A percentile compares a stretch with the other conserved stretches of the same genome.
These are phyloP conservation scores for Physocladia obscura DNA, from an alignment of 192 early-diverging fungal genomes.

Conservation along the genomic window DNA sequence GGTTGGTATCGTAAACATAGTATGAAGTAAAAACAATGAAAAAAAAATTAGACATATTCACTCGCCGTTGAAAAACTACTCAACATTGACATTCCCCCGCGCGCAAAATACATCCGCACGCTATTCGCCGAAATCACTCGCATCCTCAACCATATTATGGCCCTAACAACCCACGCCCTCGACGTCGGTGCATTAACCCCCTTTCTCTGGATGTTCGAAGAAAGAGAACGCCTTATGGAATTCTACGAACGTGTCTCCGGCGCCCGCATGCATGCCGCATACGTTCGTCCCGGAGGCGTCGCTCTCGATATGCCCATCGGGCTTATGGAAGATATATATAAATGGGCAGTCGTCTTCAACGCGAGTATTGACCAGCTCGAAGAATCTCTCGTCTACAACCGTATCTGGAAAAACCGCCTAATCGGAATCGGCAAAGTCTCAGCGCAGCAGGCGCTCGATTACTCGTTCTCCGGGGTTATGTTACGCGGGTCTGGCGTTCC, in stretches of 20 bases:
- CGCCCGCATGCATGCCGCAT: slow-evolving; percentile 96
- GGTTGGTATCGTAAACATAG: not conserved
- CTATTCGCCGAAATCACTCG: slow-evolving; percentile 97
- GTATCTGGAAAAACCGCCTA: slow-evolving; percentile 92
- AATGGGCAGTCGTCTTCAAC: slow-evolving; percentile 89
- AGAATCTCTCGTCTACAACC: slow-evolving; percentile 88
- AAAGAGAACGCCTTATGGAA: slow-evolving; percentile 99
- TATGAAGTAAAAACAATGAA: not conserved
- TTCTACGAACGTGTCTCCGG: slow-evolving; percentile 98
- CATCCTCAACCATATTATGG: slow-evolving; percentile 98
- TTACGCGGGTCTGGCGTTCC: slow-evolving; percentile 88
- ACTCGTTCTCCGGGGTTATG: slow-evolving; percentile 94
- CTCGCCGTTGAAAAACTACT: slow-evolving; percentile 97
- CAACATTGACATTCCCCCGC: slow-evolving; percentile 92
- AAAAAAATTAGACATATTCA: slow-evolving; percentile 76
- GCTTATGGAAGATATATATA: slow-evolving; percentile 91
- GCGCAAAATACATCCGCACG: slow-evolving; percentile 93
- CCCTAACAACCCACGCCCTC: slow-evolving; percentile 92
- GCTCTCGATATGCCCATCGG: slow-evolving; percentile 89
- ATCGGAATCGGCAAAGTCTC: slow-evolving; percentile 85
- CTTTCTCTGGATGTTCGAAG: slow-evolving; percentile 99
- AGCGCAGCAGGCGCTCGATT: slow-evolving; percentile 84
- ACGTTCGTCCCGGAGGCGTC: slow-evolving; percentile 95
- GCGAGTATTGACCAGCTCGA: slow-evolving; percentile 92
- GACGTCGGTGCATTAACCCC: slow-evolving; percentile 98